Evolutionary conservation across 208 protist species (phyloP), one percentile per base, ranked within the genome.

Genomic region (Histomonas meleagridis): DNA sequence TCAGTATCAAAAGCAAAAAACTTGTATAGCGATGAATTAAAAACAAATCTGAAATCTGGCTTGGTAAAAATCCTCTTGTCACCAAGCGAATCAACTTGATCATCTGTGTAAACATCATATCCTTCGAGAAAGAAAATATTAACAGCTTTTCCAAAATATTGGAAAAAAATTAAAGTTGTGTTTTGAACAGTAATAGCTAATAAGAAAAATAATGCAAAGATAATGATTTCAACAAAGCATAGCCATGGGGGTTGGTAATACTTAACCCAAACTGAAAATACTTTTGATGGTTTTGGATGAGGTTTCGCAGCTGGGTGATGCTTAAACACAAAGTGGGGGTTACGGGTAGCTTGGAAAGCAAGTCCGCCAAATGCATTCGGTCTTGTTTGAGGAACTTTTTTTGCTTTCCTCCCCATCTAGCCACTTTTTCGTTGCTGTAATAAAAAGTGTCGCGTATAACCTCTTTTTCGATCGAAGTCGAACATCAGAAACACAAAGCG

Each of bases 251-350:
- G 46, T 12, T 9, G 32, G 18, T 86, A 46, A 14, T 55, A 21
- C 16, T 51, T 48, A 32, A 46, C 35, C 76, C 76, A 86, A 2
- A 43, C 18, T 53, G 14, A 7, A 55, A 86, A 86, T 46, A 86
- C 32, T 86, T 86, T 86, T 46, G 51, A 55, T 51, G 76, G 76
- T n/a, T n/a, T n/a, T n/a, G n/a, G n/a, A n/a, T n/a, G n/a, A n/a
- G n/a, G n/a, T n/a, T n/a, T n/a, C n/a, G n/a, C n/a, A n/a, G n/a
- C n/a, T n/a, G n/a, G n/a, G n/a, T n/a, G n/a, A n/a, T n/a, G n/a
- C n/a, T n/a, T n/a, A n/a, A n/a, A n/a, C n/a, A n/a, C n/a, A n/a
- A n/a, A n/a, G n/a, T n/a, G n/a, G n/a, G n/a, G n/a, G n/a, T n/a
- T n/a, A n/a, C n/a, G n/a, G n/a, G n/a, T n/a, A n/a, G n/a, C n/a